Conservation (phyloP, 306 rosid species). For the Acacia melanoxylon region DNA sequence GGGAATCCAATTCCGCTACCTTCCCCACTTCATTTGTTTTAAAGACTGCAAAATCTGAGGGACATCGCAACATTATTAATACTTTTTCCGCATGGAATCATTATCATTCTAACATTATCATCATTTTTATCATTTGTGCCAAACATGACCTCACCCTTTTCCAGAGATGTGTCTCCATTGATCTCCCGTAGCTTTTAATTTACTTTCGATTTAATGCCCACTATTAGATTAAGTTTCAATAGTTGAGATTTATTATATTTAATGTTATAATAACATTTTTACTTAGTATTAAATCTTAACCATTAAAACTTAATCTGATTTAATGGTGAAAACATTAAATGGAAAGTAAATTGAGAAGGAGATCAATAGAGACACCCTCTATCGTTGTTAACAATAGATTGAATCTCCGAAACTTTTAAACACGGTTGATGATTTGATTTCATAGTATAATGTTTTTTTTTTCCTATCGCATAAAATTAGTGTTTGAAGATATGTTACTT, state of each 20-base stretch:
- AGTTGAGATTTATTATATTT: too few species aligned
- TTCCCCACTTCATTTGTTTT: background rate
- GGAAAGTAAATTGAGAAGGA: too few species aligned
- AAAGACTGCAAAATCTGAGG: background rate
- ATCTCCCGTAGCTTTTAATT: accelerated
- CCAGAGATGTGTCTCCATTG: too few species aligned
- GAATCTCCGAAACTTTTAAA: background rate
- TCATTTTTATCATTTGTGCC: background rate
- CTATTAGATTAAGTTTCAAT: too few species aligned
- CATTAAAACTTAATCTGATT: too few species aligned
- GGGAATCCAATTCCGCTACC: too few species aligned
- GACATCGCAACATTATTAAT: background rate
- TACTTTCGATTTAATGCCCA: too few species aligned
- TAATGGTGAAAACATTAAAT: too few species aligned
- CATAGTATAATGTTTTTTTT: background rate
- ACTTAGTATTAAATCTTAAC: too few species aligned
- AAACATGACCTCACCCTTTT: background rate
- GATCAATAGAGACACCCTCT: too few species aligned
- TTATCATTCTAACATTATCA: background rate
- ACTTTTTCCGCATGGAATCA: background rate
- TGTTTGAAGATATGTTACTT: background rate
- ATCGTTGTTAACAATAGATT: too few species aligned
- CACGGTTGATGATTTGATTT: background rate
- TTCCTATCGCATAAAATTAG: background rate
- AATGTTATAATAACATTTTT: too few species aligned